These are phyloP conservation scores for Apiosordaria backusii DNA, from an alignment of 495 filamentous ascomycete genomes.

Conservation along the genomic window DNA sequence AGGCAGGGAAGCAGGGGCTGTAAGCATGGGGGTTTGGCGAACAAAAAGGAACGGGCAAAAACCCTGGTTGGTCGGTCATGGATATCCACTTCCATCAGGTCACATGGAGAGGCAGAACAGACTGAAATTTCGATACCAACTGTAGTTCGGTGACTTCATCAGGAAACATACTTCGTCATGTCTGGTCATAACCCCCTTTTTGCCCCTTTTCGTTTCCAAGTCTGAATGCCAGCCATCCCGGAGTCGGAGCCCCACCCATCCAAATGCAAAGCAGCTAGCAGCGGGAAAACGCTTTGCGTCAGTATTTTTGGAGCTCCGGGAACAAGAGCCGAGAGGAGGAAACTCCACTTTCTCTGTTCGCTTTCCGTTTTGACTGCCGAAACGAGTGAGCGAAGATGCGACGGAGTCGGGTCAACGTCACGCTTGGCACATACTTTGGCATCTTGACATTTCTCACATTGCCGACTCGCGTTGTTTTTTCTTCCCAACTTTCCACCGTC, in stretches of 20 bases:
- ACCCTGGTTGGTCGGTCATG: constrained; percentile 1
- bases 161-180: not conserved
- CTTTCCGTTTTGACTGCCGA: constrained; percentile 5
- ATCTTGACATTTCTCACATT: not conserved
- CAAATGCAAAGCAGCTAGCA: not conserved
- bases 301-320: constrained; percentile 10
- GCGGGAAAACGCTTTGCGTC: constrained; percentile 31
- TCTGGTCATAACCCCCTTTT: not conserved
- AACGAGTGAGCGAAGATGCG: not conserved
- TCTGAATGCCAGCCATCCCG: not conserved
- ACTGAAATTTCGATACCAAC: too few relatives aligned
- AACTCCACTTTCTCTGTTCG: constrained; percentile 12
- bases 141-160: too few relatives aligned
- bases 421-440: not conserved
- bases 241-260: not conserved
- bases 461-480: not conserved
- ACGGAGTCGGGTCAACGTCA: not conserved
- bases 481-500: not conserved
- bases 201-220: not conserved
- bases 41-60: not conserved
- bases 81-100: constrained; percentile 22
- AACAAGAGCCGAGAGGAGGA: constrained; percentile 23
- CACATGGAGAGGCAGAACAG: not conserved
- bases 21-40: not conserved
- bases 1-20: not conserved